phyloP scores from a whole-genome alignment of 106 monocot genomes.

The Dendrobium nobile region DNA sequence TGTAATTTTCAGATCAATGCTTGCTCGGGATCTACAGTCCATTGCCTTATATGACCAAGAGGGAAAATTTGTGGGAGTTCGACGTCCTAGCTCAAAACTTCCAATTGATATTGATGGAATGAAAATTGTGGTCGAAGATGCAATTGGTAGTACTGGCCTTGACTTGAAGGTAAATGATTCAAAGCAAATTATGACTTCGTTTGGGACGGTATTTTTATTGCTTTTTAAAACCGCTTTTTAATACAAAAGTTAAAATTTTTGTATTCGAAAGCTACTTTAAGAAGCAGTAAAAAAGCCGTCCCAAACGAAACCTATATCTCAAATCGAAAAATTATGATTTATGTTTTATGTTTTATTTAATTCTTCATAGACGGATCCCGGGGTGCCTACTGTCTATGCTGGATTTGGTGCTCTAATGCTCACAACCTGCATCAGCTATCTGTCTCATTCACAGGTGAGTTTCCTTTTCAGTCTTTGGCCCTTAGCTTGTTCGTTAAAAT shows the following conservation, averaged over 20 bases:
- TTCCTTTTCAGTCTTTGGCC: background rate
- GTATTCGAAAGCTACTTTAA: no score
- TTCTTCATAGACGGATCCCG: conserved; percentile 68
- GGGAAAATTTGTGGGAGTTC: conserved; percentile 91
- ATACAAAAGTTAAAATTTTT: no score
- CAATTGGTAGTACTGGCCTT: conserved; percentile 93
- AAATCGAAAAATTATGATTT: background rate
- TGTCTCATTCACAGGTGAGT: conserved; percentile 86
- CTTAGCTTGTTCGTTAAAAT: background rate
- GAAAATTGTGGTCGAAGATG: conserved; percentile 86
- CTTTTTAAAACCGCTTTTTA: no score
- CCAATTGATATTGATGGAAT: conserved; percentile 88
- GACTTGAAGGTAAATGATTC: conserved; percentile 64
- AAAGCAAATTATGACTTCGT: background rate
- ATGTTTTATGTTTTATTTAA: background rate
- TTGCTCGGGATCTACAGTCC: conserved; percentile 91
- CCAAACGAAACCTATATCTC: background rate
- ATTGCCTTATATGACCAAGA: conserved; percentile 81
- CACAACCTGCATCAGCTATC: conserved; percentile 85
- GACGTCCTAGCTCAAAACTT: conserved; percentile 75
- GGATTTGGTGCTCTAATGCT: conserved; percentile 99
- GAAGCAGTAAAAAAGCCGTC: no score
- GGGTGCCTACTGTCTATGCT: conserved; percentile 87
- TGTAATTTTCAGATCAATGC: conserved; percentile 71
- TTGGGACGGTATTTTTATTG: no score